Evolutionary conservation across 2,329 filamentous ascomycete genomes (phyloP).

Genomic region (Diplocarpon rosae): DNA sequence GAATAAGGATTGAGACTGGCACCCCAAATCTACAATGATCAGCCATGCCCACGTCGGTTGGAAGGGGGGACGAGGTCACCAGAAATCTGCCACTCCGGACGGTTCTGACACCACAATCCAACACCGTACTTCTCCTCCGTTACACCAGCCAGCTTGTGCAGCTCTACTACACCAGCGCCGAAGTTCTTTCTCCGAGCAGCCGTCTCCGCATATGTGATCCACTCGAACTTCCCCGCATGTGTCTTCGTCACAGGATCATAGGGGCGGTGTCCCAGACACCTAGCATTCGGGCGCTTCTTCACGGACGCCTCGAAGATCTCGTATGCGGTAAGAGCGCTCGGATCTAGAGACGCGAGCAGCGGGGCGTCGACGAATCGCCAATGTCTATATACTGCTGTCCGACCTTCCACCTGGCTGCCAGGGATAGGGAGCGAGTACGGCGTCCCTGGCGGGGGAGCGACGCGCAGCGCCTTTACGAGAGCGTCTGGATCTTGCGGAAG

Average conservation of each 20-base stretch:
- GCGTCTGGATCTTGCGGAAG: conserved; percentile 15
- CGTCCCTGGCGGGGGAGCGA: conserved; percentile 23
- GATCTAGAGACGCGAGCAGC: conserved; percentile 62
- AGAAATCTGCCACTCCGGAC: conserved; percentile 80
- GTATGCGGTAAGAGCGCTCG: conserved; percentile 59
- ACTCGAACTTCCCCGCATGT: conserved; percentile 60
- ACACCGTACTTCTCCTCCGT: conserved; percentile 58
- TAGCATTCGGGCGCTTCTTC: conserved; percentile 51
- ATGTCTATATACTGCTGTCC: conserved; percentile 71
- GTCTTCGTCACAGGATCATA: conserved; percentile 66
- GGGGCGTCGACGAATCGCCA: conserved; percentile 64
- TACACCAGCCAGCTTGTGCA: conserved; percentile 65
- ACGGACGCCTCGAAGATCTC: conserved; percentile 67
- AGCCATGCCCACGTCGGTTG: conserved; percentile 2
- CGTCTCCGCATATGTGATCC: conserved; percentile 75
- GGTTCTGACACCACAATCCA: conserved; percentile 78
- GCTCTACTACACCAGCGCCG: conserved; percentile 72
- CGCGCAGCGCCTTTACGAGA: conserved; percentile 15
- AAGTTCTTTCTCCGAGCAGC: conserved; percentile 70
- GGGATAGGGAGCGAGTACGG: conserved; percentile 72
- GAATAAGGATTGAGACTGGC: conserved; percentile 77
- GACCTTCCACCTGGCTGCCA: conserved; percentile 60
- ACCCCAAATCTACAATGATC: conserved; percentile 59
- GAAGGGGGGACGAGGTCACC: conserved; percentile 33
- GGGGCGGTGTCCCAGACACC: conserved; percentile 68